These are phyloP conservation scores for Schwanniomyces yamadae DNA, from an alignment of 805 yeast genomes.

Conservation along the genomic window DNA sequence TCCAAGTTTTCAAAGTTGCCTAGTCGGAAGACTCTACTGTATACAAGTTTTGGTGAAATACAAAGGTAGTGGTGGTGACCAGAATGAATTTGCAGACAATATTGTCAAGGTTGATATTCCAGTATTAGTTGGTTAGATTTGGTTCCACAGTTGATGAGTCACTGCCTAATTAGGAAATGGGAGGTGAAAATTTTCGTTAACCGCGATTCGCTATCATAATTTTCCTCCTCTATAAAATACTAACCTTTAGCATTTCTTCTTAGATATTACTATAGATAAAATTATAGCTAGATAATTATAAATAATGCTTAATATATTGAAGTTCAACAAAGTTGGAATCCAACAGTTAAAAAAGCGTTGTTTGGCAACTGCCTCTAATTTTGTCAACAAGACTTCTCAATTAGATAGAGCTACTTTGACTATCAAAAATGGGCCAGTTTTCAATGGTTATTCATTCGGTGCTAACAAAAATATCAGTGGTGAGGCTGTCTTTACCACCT, in stretches of 20 bases:
- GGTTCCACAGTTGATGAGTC: slow-evolving; percentile 15
- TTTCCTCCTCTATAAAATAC: slow-evolving; percentile 2
- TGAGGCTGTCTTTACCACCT: slow-evolving; percentile 97
- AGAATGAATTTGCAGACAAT: slow-evolving; percentile 31
- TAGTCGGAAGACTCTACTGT: slow-evolving; percentile 58
- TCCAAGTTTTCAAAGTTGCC: slow-evolving; percentile 65
- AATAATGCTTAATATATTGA: slow-evolving; percentile 4
- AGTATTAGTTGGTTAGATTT: slow-evolving; percentile 30
- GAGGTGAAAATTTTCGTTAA: slow-evolving; percentile 18
- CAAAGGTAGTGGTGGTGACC: slow-evolving; percentile 38
- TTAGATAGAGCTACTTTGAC: slow-evolving; percentile 86
- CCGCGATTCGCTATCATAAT: slow-evolving; percentile 34
- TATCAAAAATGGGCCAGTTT: slow-evolving; percentile 89
- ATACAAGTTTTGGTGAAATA: slow-evolving; percentile 48
- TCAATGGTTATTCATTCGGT: slow-evolving; percentile 93
- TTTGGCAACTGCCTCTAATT: slow-evolving; percentile 37
- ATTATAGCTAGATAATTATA: background rate
- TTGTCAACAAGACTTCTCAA: slow-evolving; percentile 35
- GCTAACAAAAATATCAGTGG: slow-evolving; percentile 91
- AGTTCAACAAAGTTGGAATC: background rate
- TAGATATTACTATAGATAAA: background rate
- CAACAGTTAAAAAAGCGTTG: slow-evolving; percentile 17
- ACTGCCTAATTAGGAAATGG: slow-evolving; percentile 25
- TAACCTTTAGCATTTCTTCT: background rate
- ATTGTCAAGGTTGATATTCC: slow-evolving; percentile 36